A percentile compares a stretch with the other conserved stretches of the same genome.
phyloP scores from a whole-genome alignment of 129 eudicot genomes.

The Helianthus tuberosus region DNA sequence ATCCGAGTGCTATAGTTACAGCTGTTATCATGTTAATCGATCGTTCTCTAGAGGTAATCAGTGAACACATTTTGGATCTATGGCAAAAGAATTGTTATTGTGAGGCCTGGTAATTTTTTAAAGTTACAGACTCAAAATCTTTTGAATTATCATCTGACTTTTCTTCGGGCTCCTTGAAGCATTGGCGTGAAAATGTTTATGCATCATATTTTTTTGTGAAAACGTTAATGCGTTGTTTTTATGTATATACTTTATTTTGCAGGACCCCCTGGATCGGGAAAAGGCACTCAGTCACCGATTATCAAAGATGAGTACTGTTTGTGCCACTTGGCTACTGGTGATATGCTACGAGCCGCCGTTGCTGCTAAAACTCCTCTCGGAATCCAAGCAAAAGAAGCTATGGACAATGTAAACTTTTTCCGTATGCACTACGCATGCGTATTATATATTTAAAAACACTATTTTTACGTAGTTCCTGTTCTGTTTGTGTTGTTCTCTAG shows the following conservation, averaged over 20 bases:
- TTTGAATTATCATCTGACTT: background rate
- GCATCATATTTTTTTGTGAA: background rate
- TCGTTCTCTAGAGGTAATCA: background rate
- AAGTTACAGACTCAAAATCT: background rate
- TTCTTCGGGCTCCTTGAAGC: background rate
- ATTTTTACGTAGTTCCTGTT: slow-evolving; percentile 4
- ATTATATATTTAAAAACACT: slow-evolving; percentile 7
- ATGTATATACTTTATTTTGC: slow-evolving; percentile 24
- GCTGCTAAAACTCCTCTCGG: slow-evolving; percentile 97
- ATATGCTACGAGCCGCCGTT: slow-evolving; percentile 98
- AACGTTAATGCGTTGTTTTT: background rate
- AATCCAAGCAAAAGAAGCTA: slow-evolving; percentile 84
- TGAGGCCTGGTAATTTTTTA: background rate
- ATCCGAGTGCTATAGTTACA: background rate
- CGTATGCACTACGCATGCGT: background rate
- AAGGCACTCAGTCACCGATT: slow-evolving; percentile 93
- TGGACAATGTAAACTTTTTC: slow-evolving; percentile 68
- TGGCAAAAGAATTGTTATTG: background rate
- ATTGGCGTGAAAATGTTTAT: background rate
- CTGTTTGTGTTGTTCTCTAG: slow-evolving; percentile 31
- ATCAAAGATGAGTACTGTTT: slow-evolving; percentile 92
- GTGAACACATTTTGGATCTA: background rate
- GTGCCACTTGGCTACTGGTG: slow-evolving; percentile 94
- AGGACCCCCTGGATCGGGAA: slow-evolving; percentile 99
- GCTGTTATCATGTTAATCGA: background rate